These are phyloP conservation scores for Lentinula detonsa DNA, from an alignment of 768 basidiomycete species.

Conservation along the genomic window DNA sequence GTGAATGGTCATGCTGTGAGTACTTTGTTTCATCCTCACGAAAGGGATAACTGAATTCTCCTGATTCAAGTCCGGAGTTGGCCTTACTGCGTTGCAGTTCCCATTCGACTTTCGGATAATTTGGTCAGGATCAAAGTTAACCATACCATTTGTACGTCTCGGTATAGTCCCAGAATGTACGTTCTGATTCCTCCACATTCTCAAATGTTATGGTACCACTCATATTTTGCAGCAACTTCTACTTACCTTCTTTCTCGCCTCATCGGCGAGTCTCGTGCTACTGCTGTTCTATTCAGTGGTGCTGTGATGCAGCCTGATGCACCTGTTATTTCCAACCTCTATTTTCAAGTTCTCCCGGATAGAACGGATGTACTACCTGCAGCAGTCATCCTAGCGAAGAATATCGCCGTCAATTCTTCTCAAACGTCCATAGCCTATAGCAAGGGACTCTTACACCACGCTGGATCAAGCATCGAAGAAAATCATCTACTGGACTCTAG, in stretches of 20 bases:
- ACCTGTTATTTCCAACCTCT: slow-evolving; percentile 35
- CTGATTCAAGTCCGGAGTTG: slow-evolving; percentile 33
- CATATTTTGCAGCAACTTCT: slow-evolving; percentile 11
- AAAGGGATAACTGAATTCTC: not conserved
- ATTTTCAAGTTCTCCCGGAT: slow-evolving; percentile 38
- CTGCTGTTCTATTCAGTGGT: slow-evolving; percentile 42
- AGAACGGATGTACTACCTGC: slow-evolving; percentile 47
- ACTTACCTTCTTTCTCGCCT: slow-evolving; percentile 48
- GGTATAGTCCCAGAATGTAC: slow-evolving; percentile 33
- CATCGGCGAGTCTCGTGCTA: slow-evolving; percentile 44
- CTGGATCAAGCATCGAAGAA: slow-evolving; percentile 43
- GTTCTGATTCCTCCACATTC: not conserved
- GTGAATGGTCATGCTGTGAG: slow-evolving; percentile 47
- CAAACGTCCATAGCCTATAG: slow-evolving; percentile 42
- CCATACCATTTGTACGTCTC: slow-evolving; percentile 43
- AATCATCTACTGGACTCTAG: slow-evolving; percentile 49
- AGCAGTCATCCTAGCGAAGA: slow-evolving; percentile 44
- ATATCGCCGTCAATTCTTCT: slow-evolving; percentile 44
- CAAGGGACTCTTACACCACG: slow-evolving; percentile 47
- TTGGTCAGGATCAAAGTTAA: slow-evolving; percentile 42
- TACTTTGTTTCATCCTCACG: not conserved
- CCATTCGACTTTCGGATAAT: slow-evolving; percentile 48
- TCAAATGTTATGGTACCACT: slow-evolving; percentile 20
- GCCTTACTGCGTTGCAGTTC: slow-evolving; percentile 41
- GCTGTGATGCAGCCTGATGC: slow-evolving; percentile 36